Evolutionary conservation across 2,329 filamentous ascomycete species (phyloP), one percentile per base, ranked within the genome.

Genomic region (Aspergillus pseudoglaucus): DNA sequence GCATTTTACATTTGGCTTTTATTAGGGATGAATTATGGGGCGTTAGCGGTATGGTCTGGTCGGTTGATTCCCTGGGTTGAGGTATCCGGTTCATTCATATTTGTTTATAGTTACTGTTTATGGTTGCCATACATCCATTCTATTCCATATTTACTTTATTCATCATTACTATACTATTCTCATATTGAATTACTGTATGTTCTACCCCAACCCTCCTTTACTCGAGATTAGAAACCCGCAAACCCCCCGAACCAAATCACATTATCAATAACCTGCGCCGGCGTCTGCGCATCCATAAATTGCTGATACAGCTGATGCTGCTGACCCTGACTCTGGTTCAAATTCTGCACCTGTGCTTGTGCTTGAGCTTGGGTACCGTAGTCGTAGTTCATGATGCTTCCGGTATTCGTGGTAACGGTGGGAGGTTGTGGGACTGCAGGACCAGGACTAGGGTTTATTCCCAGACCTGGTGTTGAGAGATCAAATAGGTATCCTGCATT

Each of bases 231-330:
- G 7, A 30, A 30, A 30, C 25, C 20, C 8, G 17, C 39, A 22
- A 18, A 20, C 12, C 39, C 17, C 12, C 42, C 53, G 55, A 33
- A 58, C 55, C 22, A 59, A 30, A 30, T 33, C 12, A 53, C 54
- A 42, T 42, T 39, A 42, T 58, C 42, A 39, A 59, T 57, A 4
- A 53, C 52, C 47, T 54, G 52, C 32, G 54, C 42, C 51, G 53
- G 54, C 20, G 42, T 30, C n/a, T 35, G 33, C 47, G 48, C 49
- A 15, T 43, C 17, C 15, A 30, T 30, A 30, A 30, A 30, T 10
- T 30, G 25, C 25, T 30, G 25, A 30, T 12, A 30, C 9, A 30
- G 25, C 9, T 33, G 17, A 35, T 47, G 27, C 35, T 40, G 17
- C 23, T 45, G 33, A 6, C 25, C 23, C 22, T 22, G 32, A 22